These are phyloP conservation scores for Cryptococcus sp. DNA, from an alignment of 1,284 basidiomycete genomes.

Conservation along the genomic window DNA sequence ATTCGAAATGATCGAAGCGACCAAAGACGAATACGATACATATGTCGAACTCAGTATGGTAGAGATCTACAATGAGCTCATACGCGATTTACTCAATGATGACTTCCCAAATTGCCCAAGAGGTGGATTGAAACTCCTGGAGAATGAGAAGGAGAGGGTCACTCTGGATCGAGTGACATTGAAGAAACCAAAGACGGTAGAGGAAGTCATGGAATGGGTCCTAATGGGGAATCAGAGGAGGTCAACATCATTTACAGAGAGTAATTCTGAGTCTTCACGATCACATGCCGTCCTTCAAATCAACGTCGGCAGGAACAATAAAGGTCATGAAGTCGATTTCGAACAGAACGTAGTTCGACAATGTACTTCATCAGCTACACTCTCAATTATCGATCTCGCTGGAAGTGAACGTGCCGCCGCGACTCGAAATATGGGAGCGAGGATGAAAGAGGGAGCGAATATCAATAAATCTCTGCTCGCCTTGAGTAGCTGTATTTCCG, in stretches of 20 bases:
- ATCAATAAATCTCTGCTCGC: conserved; percentile 96
- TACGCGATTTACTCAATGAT: conserved; percentile 86
- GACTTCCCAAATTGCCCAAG: conserved; percentile 56
- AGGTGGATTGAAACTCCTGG: conserved; percentile 83
- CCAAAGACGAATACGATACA: conserved; percentile 71
- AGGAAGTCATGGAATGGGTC: conserved; percentile 89
- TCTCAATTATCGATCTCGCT: conserved; percentile 94
- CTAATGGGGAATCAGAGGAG: conserved; percentile 77
- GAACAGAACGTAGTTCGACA: conserved; percentile 24
- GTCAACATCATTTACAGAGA: conserved; percentile 86
- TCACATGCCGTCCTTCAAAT: conserved; percentile 95
- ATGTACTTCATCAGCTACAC: conserved; percentile 76
- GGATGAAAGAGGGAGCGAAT: conserved; percentile 94
- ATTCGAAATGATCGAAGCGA: conserved; percentile 80
- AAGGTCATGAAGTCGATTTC: conserved; percentile 40
- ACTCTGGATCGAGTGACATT: conserved; percentile 81
- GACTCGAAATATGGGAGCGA: conserved; percentile 92
- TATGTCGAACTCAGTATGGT: conserved; percentile 88
- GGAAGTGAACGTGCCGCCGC: conserved; percentile 92
- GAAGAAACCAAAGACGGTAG: conserved; percentile 69
- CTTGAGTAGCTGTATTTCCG: conserved; percentile 93
- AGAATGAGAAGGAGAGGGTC: conserved; percentile 73
- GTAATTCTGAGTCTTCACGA: conserved; percentile 89
- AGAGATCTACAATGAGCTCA: conserved; percentile 97
- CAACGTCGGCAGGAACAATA: conserved; percentile 75